Conservation (phyloP, 2,329 filamentous ascomycete genomes). For the Nannizzia gypsea region DNA sequence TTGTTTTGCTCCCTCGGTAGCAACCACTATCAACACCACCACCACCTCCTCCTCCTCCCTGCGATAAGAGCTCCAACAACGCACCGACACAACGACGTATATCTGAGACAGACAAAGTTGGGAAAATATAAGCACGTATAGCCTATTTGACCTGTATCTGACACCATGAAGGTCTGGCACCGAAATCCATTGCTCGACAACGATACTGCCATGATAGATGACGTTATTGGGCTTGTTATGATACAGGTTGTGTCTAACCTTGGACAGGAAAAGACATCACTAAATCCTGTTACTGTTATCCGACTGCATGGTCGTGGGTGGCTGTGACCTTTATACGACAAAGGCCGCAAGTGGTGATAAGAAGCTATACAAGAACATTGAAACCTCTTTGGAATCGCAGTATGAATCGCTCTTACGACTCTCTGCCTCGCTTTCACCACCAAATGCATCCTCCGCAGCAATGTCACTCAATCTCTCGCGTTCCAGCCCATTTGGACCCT, state of each 20-base stretch:
- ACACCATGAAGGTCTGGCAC: constrained; percentile 2
- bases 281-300: constrained; percentile 95
- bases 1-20: background rate
- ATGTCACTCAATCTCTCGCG: constrained; percentile 61
- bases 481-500: constrained; percentile 80
- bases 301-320: constrained; percentile 82
- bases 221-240: no score
- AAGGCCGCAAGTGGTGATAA: constrained; percentile 93
- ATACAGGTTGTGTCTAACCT: no score
- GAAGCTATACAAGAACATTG: constrained; percentile 93
- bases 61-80: background rate
- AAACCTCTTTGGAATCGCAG: constrained; percentile 78
- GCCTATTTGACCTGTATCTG: background rate
- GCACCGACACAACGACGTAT: background rate
- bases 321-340: constrained; percentile 93
- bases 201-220: no score
- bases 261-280: no score
- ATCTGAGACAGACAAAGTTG: background rate
- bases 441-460: constrained; percentile 59
- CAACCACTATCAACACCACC: background rate
- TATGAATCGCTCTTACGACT: constrained; percentile 79
- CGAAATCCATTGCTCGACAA: background rate
- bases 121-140: background rate
- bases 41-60: no score
- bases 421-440: constrained; percentile 76